phyloP scores from a whole-genome alignment of 768 basidiomycete species.

The Xerocomus potaroensis region DNA sequence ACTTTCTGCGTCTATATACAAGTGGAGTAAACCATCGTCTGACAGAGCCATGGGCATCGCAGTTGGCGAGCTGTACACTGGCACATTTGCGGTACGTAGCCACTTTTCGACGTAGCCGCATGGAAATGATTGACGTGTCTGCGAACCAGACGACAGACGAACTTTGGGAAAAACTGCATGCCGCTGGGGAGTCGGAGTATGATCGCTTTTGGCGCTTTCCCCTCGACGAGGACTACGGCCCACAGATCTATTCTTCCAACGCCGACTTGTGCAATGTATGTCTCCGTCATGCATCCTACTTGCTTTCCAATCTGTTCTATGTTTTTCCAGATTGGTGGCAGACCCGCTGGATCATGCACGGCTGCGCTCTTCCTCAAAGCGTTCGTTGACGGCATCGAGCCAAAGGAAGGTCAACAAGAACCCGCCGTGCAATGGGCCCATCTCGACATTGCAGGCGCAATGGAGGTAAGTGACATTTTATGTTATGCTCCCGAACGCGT shows the following conservation, averaged over 20 bases:
- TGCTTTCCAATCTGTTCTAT: not conserved
- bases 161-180: conserved; percentile 67
- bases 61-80: conserved; percentile 71
- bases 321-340: conserved; percentile 59
- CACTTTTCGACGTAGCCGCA: not conserved
- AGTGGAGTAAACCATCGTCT: not conserved
- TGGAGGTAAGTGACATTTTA: conserved; percentile 50
- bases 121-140: not conserved
- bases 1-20: not conserved
- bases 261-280: conserved; percentile 70
- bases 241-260: conserved; percentile 72
- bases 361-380: conserved; percentile 86
- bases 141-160: conserved; percentile 57
- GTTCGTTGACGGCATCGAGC: conserved; percentile 72
- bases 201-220: conserved; percentile 92
- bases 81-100: conserved; percentile 66
- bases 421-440: conserved; percentile 77
- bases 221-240: conserved; percentile 73
- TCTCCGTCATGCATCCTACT: not conserved
- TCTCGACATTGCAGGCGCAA: conserved; percentile 75
- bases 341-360: conserved; percentile 66
- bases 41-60: conserved; percentile 66
- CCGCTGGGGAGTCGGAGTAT: conserved; percentile 68
- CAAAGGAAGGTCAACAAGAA: conserved; percentile 48
- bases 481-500: too few relatives aligned